Percentiles rank a stretch among this genome's conserved stretches.
These are phyloP conservation scores for Chloranthus sessilifolius DNA, from an alignment of 164 flowering plant species.

Conservation along the genomic window DNA sequence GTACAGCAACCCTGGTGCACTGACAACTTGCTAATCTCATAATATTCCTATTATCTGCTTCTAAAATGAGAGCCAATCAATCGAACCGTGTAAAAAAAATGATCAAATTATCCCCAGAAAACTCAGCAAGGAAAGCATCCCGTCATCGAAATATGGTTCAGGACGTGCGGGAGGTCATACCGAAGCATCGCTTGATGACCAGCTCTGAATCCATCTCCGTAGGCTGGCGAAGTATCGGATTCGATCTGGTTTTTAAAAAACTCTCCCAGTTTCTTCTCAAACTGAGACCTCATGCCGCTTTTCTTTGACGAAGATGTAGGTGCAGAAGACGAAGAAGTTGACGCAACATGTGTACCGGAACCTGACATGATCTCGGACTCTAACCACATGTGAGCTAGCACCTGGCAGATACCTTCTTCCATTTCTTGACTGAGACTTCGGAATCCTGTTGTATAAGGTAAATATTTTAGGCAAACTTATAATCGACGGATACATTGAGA, in stretches of 20 bases:
- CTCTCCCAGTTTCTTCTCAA: slow-evolving; percentile 79
- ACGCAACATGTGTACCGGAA: slow-evolving; percentile 40
- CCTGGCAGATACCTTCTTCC: slow-evolving; percentile 98
- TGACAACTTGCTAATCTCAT: no score
- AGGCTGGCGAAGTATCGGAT: slow-evolving; percentile 76
- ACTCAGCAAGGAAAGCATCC: slow-evolving; percentile 57
- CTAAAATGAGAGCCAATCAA: slow-evolving; percentile 16
- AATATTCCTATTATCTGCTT: slow-evolving; percentile 17
- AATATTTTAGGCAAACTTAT: background rate
- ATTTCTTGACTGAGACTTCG: slow-evolving; percentile 70
- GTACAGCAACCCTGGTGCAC: no score
- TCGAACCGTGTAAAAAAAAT: background rate
- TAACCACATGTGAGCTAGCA: slow-evolving; percentile 92
- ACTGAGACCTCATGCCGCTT: slow-evolving; percentile 45
- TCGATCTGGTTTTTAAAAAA: slow-evolving; percentile 92
- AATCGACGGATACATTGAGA: no score
- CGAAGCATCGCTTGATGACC: slow-evolving; percentile 66
- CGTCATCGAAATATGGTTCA: slow-evolving; percentile 74
- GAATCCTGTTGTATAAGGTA: slow-evolving; percentile 61
- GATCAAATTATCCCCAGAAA: background rate
- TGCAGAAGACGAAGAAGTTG: slow-evolving; percentile 39
- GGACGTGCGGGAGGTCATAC: slow-evolving; percentile 65
- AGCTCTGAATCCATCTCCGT: slow-evolving; percentile 88
- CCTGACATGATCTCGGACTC: slow-evolving; percentile 52
- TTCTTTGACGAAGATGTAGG: slow-evolving; percentile 37